Conservation (phyloP, 2,329 filamentous ascomycete species). For the Aspergillus pseudonomiae region DNA sequence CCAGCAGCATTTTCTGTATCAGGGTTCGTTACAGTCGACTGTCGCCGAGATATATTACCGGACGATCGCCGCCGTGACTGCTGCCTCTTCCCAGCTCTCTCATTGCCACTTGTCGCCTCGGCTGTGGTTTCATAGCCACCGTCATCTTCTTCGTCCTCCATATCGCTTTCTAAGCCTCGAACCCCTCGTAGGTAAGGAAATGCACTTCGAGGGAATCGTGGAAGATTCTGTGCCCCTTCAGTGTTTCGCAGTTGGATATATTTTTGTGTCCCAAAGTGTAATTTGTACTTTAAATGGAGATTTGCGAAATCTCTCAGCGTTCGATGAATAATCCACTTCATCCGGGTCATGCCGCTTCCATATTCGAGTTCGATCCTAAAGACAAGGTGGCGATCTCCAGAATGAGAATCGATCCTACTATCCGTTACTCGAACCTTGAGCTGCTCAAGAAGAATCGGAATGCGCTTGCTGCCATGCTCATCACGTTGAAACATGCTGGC, state of each 20-base stretch:
- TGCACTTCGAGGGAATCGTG: constrained; percentile 83
- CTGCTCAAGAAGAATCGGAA: constrained; percentile 93
- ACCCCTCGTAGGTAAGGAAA: constrained; percentile 87
- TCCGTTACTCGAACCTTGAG: constrained; percentile 86
- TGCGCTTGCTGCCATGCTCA: constrained; percentile 91
- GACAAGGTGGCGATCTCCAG: constrained; percentile 72
- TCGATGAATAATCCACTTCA: constrained; percentile 93
- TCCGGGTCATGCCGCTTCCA: constrained; percentile 89
- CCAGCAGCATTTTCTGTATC: constrained; percentile 44
- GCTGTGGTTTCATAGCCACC: constrained; percentile 55
- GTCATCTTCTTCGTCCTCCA: constrained; percentile 67
- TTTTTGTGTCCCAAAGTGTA: constrained; percentile 80
- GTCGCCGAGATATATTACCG: constrained; percentile 60
- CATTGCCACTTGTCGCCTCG: constrained; percentile 70
- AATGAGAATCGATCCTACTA: constrained; percentile 66
- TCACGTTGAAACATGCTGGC: constrained; percentile 98
- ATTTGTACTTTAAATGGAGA: constrained; percentile 89
- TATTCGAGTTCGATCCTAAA: constrained; percentile 95
- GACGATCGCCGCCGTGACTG: constrained; percentile 53
- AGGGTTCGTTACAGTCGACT: constrained; percentile 54
- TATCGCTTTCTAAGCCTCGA: constrained; percentile 77
- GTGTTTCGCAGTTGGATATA: constrained; percentile 72
- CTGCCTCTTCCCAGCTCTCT: constrained; percentile 57
- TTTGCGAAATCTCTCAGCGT: constrained; percentile 90
- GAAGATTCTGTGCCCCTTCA: constrained; percentile 75